Evolutionary conservation across 208 protist species (phyloP).

Genomic region (Trypanosoma conorhini): DNA sequence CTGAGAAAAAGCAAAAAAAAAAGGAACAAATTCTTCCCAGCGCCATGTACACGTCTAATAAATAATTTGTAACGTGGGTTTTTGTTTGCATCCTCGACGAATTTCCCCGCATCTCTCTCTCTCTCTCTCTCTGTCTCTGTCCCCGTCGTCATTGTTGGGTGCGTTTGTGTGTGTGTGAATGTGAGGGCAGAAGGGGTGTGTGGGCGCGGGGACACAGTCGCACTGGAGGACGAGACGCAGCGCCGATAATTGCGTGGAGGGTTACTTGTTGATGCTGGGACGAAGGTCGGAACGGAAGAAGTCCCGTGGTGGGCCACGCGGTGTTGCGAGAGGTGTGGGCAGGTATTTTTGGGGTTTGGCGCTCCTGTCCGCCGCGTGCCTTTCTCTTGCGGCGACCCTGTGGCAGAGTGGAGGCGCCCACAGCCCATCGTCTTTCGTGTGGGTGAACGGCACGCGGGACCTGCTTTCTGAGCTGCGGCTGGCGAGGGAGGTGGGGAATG

Average conservation of each 20-base stretch:
- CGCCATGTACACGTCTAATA: not conserved
- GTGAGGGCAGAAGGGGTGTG: too few species aligned
- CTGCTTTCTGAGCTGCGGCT: not conserved
- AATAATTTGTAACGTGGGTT: not conserved
- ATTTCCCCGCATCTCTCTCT: too few species aligned
- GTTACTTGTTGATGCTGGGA: not conserved
- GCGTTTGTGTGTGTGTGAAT: too few species aligned
- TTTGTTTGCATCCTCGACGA: too few species aligned
- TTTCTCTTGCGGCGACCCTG: slow-evolving; percentile 1
- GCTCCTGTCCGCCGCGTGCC: not conserved
- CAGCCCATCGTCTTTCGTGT: not conserved
- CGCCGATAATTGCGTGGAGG: not conserved
- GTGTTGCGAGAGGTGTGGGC: not conserved
- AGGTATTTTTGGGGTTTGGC: not conserved
- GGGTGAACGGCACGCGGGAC: not conserved
- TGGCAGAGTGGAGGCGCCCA: not conserved
- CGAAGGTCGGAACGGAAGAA: not conserved
- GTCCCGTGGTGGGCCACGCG: not conserved
- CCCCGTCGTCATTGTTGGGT: too few species aligned
- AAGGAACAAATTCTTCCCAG: too few species aligned
- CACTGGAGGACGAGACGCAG: not conserved
- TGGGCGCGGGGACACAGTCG: not conserved
- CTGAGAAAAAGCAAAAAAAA: too few species aligned
- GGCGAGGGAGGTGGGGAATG: slow-evolving; percentile 1
- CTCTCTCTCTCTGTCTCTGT: too few species aligned